phyloP scores from a whole-genome alignment of 140 eudicot species.

The Flaveria floridana region DNA sequence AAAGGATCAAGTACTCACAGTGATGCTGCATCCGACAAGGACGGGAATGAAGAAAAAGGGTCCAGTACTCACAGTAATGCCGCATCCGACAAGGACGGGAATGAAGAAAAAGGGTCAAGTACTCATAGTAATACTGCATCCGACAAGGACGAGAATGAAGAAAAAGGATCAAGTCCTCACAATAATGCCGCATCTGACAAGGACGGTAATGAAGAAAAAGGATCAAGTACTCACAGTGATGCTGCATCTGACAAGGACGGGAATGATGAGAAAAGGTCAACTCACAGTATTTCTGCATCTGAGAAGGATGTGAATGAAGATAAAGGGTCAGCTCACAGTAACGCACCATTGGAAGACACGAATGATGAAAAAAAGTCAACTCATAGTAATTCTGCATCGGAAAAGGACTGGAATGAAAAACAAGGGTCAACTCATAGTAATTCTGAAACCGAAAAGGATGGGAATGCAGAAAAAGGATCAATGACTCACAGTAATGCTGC shows the following conservation, averaged over 20 bases:
- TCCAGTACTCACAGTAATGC: slow-evolving; percentile 8
- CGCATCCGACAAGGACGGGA: background rate
- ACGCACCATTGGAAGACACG: background rate
- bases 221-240: background rate
- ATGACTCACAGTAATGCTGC: slow-evolving; percentile 16
- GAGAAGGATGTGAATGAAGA: slow-evolving; percentile 23
- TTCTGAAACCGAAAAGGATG: slow-evolving; percentile 13
- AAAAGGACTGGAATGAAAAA: slow-evolving; percentile 14
- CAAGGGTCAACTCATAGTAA: slow-evolving; percentile 12
- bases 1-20: slow-evolving; percentile 12
- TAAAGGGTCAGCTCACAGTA: background rate
- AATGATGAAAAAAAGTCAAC: slow-evolving; percentile 13
- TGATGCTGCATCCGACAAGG: background rate
- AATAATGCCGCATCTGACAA: background rate
- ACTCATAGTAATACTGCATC: background rate
- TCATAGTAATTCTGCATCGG: slow-evolving; percentile 2
- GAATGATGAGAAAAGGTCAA: slow-evolving; percentile 23
- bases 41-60: slow-evolving; percentile 21
- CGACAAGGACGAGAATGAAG: slow-evolving; percentile 16
- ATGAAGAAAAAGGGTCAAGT: slow-evolving; percentile 23
- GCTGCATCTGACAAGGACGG: background rate
- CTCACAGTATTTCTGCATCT: background rate
- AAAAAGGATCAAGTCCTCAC: background rate
- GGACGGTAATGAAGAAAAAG: slow-evolving; percentile 18
- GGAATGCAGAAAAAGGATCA: slow-evolving; percentile 15